phyloP scores from a whole-genome alignment of 1,284 basidiomycete species.

The Meira nashicola region DNA sequence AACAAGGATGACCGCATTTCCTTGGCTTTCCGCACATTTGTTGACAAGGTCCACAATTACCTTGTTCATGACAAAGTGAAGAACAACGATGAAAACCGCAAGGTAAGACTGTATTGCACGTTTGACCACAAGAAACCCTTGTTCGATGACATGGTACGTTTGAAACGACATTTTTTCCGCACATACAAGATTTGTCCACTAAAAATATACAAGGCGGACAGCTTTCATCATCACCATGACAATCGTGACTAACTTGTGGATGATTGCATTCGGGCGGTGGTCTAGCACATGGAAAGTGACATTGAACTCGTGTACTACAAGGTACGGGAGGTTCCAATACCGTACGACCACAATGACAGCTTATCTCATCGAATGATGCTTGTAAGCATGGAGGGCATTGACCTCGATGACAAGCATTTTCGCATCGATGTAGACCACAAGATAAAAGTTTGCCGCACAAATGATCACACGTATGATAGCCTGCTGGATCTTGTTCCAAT shows the following conservation, averaged over 20 bases:
- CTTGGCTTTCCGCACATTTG: constrained; percentile 47
- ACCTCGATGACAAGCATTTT: constrained; percentile 46
- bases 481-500: constrained; percentile 40
- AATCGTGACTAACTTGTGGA: constrained; percentile 37
- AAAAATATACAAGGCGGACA: constrained; percentile 51
- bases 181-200: constrained; percentile 42
- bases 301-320: constrained; percentile 42
- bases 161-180: constrained; percentile 42
- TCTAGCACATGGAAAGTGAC: constrained; percentile 46
- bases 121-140: constrained; percentile 38
- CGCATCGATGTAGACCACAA: constrained; percentile 44
- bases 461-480: constrained; percentile 43
- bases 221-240: constrained; percentile 35
- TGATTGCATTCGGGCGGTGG: constrained; percentile 47
- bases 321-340: constrained; percentile 50
- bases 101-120: constrained; percentile 38
- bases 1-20: constrained; percentile 45
- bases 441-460: constrained; percentile 41
- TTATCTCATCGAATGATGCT: constrained; percentile 47
- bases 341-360: constrained; percentile 48
- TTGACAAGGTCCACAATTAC: constrained; percentile 39
- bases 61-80: constrained; percentile 37
- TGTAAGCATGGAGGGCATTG: constrained; percentile 49
- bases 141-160: constrained; percentile 47
- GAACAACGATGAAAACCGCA: constrained; percentile 47